Evolutionary conservation across 148 eudicot genomes (phyloP), one percentile per base, ranked within the genome.

Genomic region (Agrostemma githago): DNA sequence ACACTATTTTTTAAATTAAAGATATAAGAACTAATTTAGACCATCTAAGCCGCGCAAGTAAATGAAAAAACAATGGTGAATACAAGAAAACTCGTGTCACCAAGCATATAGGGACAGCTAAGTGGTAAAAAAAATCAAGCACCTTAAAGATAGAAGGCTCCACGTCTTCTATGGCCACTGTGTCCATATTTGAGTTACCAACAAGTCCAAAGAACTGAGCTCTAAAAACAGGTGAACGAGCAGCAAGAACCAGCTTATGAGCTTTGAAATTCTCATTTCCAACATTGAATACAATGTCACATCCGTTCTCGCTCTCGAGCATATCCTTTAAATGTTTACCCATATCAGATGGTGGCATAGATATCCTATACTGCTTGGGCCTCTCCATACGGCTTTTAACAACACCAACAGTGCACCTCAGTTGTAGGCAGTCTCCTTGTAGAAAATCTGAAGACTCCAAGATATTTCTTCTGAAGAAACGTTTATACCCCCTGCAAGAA

Each of bases 201-300:
- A 93, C 71, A 72, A 87, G 92, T 56, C 98, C 98, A 79, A 78
- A 93, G 80, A 93, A 93, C 80, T 93, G 98, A 42, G 98, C 97
- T 86, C 83, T 88, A 72, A 91, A 93, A 15, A 93, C 97, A 82
- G 98, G 98, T 74, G 98, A 90, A 70, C 96, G 90, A 57, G 98
- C 92, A 75, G 94, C 96, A 74, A 93, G 94, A 64, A 93, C 84
- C 87, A 90, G 72, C 74, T 89, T 93, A 83, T 93, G 98, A 76
- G 96, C 98, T 82, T 85, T 90, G 64, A 90, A 90, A 9, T 74
- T 83, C 83, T 89, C 96, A 16, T 86, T 89, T 11, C 94, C 98
- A 74, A 93, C 87, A 73, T 79, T 83, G n/a, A 93, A 87, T 75
- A 75, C 82, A 70, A 93, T 69, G 75, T 93, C 98, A 63, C 83